Evolutionary conservation across 1,284 basidiomycete species (phyloP), one percentile per base, ranked within the genome.

Genomic region (Farysia itapuensis): DNA sequence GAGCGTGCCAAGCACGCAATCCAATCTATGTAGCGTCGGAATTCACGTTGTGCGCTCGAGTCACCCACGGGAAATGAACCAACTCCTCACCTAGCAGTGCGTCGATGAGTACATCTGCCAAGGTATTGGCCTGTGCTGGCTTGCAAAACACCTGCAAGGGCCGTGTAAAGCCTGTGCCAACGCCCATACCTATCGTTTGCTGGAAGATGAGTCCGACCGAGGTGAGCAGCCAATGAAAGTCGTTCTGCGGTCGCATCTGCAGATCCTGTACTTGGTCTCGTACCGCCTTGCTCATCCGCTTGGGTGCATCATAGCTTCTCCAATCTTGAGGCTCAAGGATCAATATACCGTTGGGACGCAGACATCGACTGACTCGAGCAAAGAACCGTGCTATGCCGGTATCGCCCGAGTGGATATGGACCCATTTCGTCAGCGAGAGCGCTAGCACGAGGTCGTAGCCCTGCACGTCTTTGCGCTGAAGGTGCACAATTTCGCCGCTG

Each of bases 391-490:
- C 13, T 4, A 63, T 38, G 2, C 59, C 59, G 4, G 11, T 14
- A 18, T 63, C 52, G 9, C 41, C 42, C 9, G 43, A 42, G 9
- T 63, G 59, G 26, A 63, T 47, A 41, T 63, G 52, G 34, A 63
- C 46, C 59, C 59, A 63, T 35, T 63, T 63, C 29, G 60, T 60
- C 22, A 67, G 28, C 5, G 64, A 64, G 5, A 67, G 46, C 0
- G 44, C 44, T 9, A 53, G 32, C 13, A 45, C 39, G 1, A 59
- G 11, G 19, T 46, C 28, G 33, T 48, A 48, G 3, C 39, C 37
- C 12, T 22, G 16, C 1, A 12, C 3, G 18, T 45, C 39, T 28
- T 18, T 13, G 14, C 6, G n/a, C 4, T 15, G 8, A 13, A 47
- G 16, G 2, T 12, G n/a, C 1, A 26, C 21, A 15, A 41, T 23